Percentiles rank a stretch among this genome's conserved stretches.
These are phyloP conservation scores for Thyridium curvatum DNA, from an alignment of 2,329 filamentous ascomycete species.

Conservation along the genomic window DNA sequence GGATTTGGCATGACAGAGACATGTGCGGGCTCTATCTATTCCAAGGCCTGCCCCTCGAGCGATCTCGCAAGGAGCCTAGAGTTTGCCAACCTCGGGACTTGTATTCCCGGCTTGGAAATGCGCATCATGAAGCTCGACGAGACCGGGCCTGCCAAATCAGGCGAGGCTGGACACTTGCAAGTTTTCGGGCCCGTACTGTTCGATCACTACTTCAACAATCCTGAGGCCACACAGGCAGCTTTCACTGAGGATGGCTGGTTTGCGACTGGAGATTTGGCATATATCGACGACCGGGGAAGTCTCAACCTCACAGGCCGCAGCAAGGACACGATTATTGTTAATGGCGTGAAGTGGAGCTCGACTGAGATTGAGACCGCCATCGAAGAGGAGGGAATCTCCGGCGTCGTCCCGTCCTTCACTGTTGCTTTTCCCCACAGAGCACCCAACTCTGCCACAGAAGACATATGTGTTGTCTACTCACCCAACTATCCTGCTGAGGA, in stretches of 20 bases:
- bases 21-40: slow-evolving; percentile 41
- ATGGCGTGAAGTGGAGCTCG: slow-evolving; percentile 34
- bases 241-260: slow-evolving; percentile 45
- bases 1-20: slow-evolving; percentile 48
- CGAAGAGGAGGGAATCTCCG: slow-evolving; percentile 21
- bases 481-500: slow-evolving; percentile 19
- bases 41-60: slow-evolving; percentile 28
- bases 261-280: slow-evolving; percentile 28
- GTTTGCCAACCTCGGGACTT: slow-evolving; percentile 30
- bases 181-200: slow-evolving; percentile 55
- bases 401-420: slow-evolving; percentile 17
- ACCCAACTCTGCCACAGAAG: slow-evolving; percentile 16
- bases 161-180: slow-evolving; percentile 50
- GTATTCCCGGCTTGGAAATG: slow-evolving; percentile 30
- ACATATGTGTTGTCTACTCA: slow-evolving; percentile 29
- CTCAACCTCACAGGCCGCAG: slow-evolving; percentile 27
- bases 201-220: slow-evolving; percentile 56
- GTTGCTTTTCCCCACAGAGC: slow-evolving; percentile 30
- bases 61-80: slow-evolving; percentile 20
- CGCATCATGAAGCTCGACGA: slow-evolving; percentile 20
- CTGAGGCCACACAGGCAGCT: slow-evolving; percentile 47
- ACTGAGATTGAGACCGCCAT: slow-evolving; percentile 30
- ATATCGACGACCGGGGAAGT: slow-evolving; percentile 24
- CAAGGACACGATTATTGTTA: slow-evolving; percentile 39
- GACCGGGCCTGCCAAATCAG: slow-evolving; percentile 6